Conservation (phyloP, 306 rosid genomes). For the Malus fusca region DNA sequence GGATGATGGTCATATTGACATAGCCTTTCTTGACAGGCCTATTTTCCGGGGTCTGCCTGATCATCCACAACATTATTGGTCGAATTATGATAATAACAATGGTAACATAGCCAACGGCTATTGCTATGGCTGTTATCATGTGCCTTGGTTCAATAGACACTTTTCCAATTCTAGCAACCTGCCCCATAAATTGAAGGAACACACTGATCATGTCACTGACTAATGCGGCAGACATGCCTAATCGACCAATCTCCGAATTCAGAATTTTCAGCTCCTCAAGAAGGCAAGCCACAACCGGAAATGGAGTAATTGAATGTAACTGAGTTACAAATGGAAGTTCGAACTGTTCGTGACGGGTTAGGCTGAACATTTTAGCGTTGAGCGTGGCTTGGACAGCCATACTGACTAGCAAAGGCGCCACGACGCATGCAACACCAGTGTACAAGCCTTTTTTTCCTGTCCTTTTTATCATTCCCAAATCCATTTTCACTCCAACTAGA, state of each 20-base stretch:
- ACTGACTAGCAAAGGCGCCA: not conserved
- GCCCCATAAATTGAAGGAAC: not conserved
- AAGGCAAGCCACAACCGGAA: not conserved
- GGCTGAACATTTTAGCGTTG: not conserved
- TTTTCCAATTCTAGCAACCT: not conserved
- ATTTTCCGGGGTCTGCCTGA: slow-evolving; percentile 47
- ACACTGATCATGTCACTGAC: slow-evolving; percentile 26
- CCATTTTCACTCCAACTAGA: slow-evolving; percentile 39
- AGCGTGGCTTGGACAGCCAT: not conserved
- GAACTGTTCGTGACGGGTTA: not conserved
- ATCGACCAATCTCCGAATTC: not conserved
- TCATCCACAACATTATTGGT: slow-evolving; percentile 45
- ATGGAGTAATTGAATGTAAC: not conserved
- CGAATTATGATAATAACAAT: slow-evolving; percentile 14
- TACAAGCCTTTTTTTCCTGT: slow-evolving; percentile 29
- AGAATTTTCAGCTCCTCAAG: not conserved
- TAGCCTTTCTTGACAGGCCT: slow-evolving; percentile 29
- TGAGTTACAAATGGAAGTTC: not conserved
- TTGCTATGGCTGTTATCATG: not conserved
- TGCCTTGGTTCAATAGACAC: not conserved
- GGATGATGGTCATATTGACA: slow-evolving; percentile 8
- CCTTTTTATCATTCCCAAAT: slow-evolving; percentile 30
- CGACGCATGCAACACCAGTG: slow-evolving; percentile 13
- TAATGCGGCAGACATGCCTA: slow-evolving; percentile 40
- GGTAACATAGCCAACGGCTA: not conserved